Evolutionary conservation across 441 rosid genomes (phyloP).

Genomic region (Erysimum cheiri): DNA sequence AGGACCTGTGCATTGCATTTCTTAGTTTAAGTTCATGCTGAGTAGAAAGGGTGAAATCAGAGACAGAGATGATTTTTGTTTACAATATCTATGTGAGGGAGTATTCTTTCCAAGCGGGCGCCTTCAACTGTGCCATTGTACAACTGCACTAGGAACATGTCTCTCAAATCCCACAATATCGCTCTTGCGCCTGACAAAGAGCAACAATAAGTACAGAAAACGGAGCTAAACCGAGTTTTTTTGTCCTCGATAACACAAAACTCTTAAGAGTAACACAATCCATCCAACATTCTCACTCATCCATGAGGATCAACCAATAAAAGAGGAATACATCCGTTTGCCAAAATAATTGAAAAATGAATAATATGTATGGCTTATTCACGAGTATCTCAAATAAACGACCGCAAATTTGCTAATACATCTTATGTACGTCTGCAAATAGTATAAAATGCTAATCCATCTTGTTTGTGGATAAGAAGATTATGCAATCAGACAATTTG

Average conservation of each 20-base stretch:
- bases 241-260: conserved; percentile 10
- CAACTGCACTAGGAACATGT: conserved; percentile 68
- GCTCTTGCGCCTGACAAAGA: conserved; percentile 71
- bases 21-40: conserved; percentile 40
- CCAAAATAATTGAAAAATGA: conserved; percentile 15
- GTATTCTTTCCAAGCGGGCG: conserved; percentile 81
- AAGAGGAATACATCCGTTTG: neutral
- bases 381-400: neutral
- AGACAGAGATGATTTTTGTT: conserved; percentile 40
- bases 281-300: conserved; percentile 16
- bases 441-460: neutral
- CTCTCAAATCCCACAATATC: conserved; percentile 94
- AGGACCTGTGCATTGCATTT: conserved; percentile 68
- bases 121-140: conserved; percentile 79
- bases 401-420: conserved; percentile 7
- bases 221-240: conserved; percentile 12
- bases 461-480: conserved; percentile 5
- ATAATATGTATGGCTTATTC: neutral
- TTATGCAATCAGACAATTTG: conserved; percentile 9
- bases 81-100: conserved; percentile 83
- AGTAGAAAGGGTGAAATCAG: conserved; percentile 18
- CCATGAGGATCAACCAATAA: conserved; percentile 7
- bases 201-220: conserved; percentile 13
- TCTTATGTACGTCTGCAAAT: conserved; percentile 5
- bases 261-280: conserved; percentile 7